phyloP scores from a whole-genome alignment of 2,329 filamentous ascomycete species.

The Ophiostoma sp. region DNA sequence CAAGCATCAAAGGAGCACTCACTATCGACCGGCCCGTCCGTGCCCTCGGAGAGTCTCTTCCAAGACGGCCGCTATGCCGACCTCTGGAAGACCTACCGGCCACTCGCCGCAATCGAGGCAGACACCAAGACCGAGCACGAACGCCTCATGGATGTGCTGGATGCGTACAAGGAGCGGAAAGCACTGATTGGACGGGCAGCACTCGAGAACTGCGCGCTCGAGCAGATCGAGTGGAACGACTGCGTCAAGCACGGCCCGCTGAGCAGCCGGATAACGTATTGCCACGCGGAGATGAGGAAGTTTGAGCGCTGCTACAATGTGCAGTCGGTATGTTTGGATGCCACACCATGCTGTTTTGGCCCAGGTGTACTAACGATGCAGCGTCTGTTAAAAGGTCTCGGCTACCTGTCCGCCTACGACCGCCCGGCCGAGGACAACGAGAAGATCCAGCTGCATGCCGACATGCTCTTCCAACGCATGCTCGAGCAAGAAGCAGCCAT shows the following conservation, averaged over 20 bases:
- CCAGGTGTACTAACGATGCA: conserved; percentile 32
- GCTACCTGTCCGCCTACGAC: conserved; percentile 68
- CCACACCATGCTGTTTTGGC: too few species aligned
- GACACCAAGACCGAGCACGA: conserved; percentile 70
- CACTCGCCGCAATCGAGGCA: conserved; percentile 63
- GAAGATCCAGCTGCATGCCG: conserved; percentile 91
- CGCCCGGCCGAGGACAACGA: conserved; percentile 67
- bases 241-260: conserved; percentile 73
- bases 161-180: conserved; percentile 78
- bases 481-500: conserved; percentile 70
- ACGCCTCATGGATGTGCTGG: conserved; percentile 71
- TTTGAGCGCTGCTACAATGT: conserved; percentile 86
- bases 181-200: conserved; percentile 72
- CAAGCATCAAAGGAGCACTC: background rate
- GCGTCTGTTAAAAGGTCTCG: conserved; percentile 84
- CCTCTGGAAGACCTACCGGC: conserved; percentile 86
- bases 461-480: conserved; percentile 83
- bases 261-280: conserved; percentile 69
- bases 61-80: conserved; percentile 66
- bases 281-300: conserved; percentile 65
- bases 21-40: conserved; percentile 24
- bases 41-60: conserved; percentile 50
- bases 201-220: conserved; percentile 86
- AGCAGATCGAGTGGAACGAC: conserved; percentile 74
- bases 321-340: conserved; percentile 60